Conservation (phyloP, 805 yeast genomes). For the Maudiozyma serrabonitensis region DNA sequence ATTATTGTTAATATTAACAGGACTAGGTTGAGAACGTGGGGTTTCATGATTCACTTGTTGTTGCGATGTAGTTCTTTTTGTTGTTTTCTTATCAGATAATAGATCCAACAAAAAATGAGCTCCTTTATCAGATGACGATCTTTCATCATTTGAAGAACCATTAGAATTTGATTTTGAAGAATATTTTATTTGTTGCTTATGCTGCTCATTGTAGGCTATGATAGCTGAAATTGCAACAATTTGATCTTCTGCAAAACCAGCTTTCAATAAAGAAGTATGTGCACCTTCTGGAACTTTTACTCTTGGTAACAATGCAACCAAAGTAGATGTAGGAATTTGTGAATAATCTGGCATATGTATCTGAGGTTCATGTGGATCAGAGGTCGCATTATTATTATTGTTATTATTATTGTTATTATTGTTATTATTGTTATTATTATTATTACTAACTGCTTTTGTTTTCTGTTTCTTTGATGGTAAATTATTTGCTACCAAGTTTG, state of each 20-base stretch:
- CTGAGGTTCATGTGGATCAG: slow-evolving; percentile 1
- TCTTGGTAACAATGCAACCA: slow-evolving; percentile 42
- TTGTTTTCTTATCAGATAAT: slow-evolving; percentile 1
- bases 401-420: too few species aligned
- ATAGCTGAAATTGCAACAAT: slow-evolving; percentile 65
- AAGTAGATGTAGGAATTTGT: slow-evolving; percentile 26
- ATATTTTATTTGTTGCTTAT: slow-evolving; percentile 9
- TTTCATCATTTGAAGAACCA: not conserved
- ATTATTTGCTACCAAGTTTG: slow-evolving; percentile 6
- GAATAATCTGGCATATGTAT: slow-evolving; percentile 26
- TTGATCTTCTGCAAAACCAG: slow-evolving; percentile 60
- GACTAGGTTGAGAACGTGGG: not conserved
- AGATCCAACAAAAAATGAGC: slow-evolving; percentile 1
- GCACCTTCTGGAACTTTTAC: slow-evolving; percentile 71
- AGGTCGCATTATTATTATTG: not conserved
- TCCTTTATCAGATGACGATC: not conserved
- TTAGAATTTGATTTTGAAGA: not conserved
- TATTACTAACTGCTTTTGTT: not conserved
- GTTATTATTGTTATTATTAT: not conserved
- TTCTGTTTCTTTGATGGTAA: not conserved
- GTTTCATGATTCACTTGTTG: not conserved
- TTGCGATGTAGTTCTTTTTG: not conserved
- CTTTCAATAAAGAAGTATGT: slow-evolving; percentile 47
- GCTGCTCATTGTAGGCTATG: slow-evolving; percentile 57
- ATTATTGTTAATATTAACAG: not conserved